Conservation (phyloP, 2,329 filamentous ascomycete genomes). For the Monilinia fructicola region DNA sequence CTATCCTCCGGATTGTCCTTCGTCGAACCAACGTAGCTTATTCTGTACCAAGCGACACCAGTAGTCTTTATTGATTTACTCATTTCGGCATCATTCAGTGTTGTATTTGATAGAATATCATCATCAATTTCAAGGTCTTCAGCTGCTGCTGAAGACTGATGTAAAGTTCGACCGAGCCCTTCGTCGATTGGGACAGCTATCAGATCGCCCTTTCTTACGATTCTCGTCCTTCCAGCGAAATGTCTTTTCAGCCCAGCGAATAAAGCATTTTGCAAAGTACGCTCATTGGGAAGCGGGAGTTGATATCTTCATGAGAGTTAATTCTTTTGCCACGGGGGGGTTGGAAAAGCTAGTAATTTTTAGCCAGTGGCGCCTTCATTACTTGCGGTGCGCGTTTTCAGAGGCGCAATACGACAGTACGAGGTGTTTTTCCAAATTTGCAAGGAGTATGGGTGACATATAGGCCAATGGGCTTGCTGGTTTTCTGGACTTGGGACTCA, state of each 20-base stretch:
- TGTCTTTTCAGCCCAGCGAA: slow-evolving; percentile 84
- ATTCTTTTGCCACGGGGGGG: slow-evolving; percentile 66
- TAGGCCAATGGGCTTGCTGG: slow-evolving; percentile 63
- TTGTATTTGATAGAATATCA: slow-evolving; percentile 56
- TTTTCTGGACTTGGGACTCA: slow-evolving; percentile 64
- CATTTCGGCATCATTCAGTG: slow-evolving; percentile 50
- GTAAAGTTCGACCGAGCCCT: slow-evolving; percentile 75
- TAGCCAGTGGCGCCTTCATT: slow-evolving; percentile 54
- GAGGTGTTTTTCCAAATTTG: slow-evolving; percentile 78
- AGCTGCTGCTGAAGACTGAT: slow-evolving; percentile 60
- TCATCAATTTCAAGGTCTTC: slow-evolving; percentile 72
- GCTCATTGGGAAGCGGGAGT: slow-evolving; percentile 83
- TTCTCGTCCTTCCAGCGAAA: slow-evolving; percentile 77
- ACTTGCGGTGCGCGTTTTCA: slow-evolving; percentile 55
- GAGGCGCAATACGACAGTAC: slow-evolving; percentile 74
- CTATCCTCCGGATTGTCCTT: slow-evolving; percentile 52
- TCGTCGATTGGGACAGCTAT: slow-evolving; percentile 89
- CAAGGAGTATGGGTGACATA: slow-evolving; percentile 80
- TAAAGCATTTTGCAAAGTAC: slow-evolving; percentile 79
- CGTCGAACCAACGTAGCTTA: slow-evolving; percentile 68
- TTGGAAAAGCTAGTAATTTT: slow-evolving; percentile 54
- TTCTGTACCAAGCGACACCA: slow-evolving; percentile 87
- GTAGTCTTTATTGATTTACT: slow-evolving; percentile 39
- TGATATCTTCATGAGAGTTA: slow-evolving; percentile 83
- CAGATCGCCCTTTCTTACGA: slow-evolving; percentile 84